Evolutionary conservation across 2,329 filamentous ascomycete genomes (phyloP).

Genomic region (Botrytis galanthina): DNA sequence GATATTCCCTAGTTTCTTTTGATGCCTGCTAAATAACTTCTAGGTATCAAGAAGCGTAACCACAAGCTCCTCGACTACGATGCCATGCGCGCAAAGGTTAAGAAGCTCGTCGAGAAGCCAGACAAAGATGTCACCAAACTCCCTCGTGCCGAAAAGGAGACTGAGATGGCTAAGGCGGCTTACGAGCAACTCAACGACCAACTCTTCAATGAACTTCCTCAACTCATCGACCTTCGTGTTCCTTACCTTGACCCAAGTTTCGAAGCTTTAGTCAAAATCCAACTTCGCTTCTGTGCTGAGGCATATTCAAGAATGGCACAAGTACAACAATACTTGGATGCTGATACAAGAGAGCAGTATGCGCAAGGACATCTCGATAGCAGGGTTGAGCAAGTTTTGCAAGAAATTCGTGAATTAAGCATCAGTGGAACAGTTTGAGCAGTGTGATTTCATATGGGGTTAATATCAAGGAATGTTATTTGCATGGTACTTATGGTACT

Average conservation of each 20-base stretch:
- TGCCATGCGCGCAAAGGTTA: slow-evolving; percentile 90
- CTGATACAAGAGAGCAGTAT: slow-evolving; percentile 94
- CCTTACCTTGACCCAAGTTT: slow-evolving; percentile 97
- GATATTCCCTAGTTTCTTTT: neutral
- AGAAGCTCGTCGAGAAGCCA: slow-evolving; percentile 95
- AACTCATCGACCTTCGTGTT: slow-evolving; percentile 93
- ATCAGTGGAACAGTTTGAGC: slow-evolving; percentile 70
- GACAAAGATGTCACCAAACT: slow-evolving; percentile 98
- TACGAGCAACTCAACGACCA: slow-evolving; percentile 99
- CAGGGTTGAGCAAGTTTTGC: slow-evolving; percentile 89
- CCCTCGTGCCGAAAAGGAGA: slow-evolving; percentile 92
- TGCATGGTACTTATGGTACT: slow-evolving; percentile 17
- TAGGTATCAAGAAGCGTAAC: slow-evolving; percentile 94
- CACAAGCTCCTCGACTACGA: slow-evolving; percentile 99
- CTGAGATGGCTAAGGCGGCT: slow-evolving; percentile 86
- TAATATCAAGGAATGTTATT: slow-evolving; percentile 9
- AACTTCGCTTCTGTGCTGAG: slow-evolving; percentile 95
- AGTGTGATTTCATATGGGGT: neutral
- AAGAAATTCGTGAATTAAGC: slow-evolving; percentile 95
- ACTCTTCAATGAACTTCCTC: slow-evolving; percentile 85
- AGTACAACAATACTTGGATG: slow-evolving; percentile 96
- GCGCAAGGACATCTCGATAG: slow-evolving; percentile 89
- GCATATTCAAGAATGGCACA: slow-evolving; percentile 98
- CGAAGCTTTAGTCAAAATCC: slow-evolving; percentile 97
- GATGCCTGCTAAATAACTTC: slow-evolving; percentile 26